Evolutionary conservation across 371 early-diverging fungal genomes (phyloP).

Genomic region (Mortierella polycephala): DNA sequence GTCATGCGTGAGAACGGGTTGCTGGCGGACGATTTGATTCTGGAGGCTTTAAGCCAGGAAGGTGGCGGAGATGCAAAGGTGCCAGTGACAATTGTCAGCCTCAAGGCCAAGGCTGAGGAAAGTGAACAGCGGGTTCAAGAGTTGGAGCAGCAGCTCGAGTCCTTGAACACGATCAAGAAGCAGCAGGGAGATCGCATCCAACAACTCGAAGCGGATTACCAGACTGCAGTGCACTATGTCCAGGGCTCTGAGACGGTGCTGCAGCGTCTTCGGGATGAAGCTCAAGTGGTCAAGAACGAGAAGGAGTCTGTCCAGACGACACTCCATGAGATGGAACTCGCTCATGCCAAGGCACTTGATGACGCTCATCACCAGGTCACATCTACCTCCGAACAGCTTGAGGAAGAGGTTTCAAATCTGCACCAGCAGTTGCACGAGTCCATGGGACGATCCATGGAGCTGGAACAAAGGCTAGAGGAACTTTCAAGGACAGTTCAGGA

Average conservation of each 20-base stretch:
- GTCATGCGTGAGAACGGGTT: constrained; percentile 67
- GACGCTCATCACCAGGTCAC: neutral
- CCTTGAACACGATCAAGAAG: constrained; percentile 24
- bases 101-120: constrained; percentile 32
- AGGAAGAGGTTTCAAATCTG: constrained; percentile 31
- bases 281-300: constrained; percentile 33
- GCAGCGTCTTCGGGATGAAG: constrained; percentile 50
- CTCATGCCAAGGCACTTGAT: constrained; percentile 25
- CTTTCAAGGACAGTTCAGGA: constrained; percentile 18
- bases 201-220: constrained; percentile 53
- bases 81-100: constrained; percentile 14
- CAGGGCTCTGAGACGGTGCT: constrained; percentile 52
- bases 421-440: constrained; percentile 45
- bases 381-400: constrained; percentile 13
- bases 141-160: constrained; percentile 21
- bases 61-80: constrained; percentile 3
- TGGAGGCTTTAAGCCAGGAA: constrained; percentile 41
- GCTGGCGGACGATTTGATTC: constrained; percentile 45
- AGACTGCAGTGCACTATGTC: constrained; percentile 55
- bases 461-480: constrained; percentile 41
- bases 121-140: constrained; percentile 28
- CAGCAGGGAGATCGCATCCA: constrained; percentile 42
- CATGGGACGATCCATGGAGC: constrained; percentile 41
- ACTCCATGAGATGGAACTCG: constrained; percentile 19
- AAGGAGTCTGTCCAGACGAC: constrained; percentile 11